These are phyloP conservation scores for Ciborinia camelliae DNA, from an alignment of 2,329 filamentous ascomycete species.

Conservation along the genomic window DNA sequence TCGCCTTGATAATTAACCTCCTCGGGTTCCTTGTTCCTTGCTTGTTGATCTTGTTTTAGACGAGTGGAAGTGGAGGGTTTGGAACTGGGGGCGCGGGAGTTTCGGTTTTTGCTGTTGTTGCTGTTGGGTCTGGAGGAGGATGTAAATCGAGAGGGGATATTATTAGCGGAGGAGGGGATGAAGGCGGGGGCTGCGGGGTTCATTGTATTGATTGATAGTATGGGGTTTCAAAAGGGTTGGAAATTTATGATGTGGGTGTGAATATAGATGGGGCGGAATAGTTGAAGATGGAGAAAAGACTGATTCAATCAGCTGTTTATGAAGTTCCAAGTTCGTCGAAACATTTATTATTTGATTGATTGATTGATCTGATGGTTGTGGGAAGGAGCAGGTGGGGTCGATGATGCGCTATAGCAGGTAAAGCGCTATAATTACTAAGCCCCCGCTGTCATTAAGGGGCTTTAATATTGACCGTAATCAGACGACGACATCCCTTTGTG, in stretches of 20 bases:
- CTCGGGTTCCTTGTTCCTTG: slow-evolving; percentile 56
- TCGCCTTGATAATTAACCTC: slow-evolving; percentile 35
- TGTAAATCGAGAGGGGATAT: slow-evolving; percentile 3
- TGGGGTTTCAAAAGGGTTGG: no score
- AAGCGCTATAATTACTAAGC: not conserved
- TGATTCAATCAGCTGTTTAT: no score
- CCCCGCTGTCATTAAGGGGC: not conserved
- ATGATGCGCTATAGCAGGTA: not conserved
- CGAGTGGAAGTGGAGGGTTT: slow-evolving; percentile 41
- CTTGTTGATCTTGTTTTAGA: slow-evolving; percentile 56
- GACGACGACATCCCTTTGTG: slow-evolving; percentile 10
- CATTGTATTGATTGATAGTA: not conserved
- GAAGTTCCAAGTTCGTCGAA: no score
- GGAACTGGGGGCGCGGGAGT: not conserved
- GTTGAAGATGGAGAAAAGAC: no score
- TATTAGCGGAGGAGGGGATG: not conserved
- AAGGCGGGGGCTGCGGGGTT: not conserved
- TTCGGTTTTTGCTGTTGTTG: slow-evolving; percentile 4
- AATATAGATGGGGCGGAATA: no score
- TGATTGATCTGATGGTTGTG: not conserved
- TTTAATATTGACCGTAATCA: slow-evolving; percentile 3
- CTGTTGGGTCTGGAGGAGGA: slow-evolving; percentile 16
- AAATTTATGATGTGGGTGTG: not conserved
- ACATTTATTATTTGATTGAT: no score
- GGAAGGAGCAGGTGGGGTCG: not conserved